A percentile compares a stretch with the other conserved stretches of the same genome.
Evolutionary conservation across 2,329 filamentous ascomycete species (phyloP).

Genomic region (Akanthomyces lecanii): DNA sequence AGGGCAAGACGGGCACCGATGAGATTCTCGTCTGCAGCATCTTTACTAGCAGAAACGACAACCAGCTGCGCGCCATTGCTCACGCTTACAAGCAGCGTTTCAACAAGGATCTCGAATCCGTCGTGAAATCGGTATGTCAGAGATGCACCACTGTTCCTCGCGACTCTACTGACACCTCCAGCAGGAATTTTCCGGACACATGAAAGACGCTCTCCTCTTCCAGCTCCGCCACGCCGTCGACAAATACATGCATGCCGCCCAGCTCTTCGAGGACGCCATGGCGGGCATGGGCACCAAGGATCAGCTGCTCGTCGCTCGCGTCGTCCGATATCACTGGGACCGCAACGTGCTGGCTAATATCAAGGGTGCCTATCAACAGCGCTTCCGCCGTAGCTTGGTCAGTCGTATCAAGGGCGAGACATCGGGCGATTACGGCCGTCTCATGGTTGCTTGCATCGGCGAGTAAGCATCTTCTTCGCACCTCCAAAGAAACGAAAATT

Average conservation of each 20-base stretch:
- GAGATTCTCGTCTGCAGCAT: constrained; percentile 75
- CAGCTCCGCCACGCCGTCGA: constrained; percentile 76
- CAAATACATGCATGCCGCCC: constrained; percentile 78
- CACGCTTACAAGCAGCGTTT: constrained; percentile 72
- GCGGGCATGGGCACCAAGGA: constrained; percentile 84
- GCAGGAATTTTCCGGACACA: constrained; percentile 83
- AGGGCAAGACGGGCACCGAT: constrained; percentile 69
- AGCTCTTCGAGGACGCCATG: constrained; percentile 83
- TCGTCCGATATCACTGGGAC: constrained; percentile 83
- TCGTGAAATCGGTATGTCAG: constrained; percentile 61
- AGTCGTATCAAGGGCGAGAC: constrained; percentile 76
- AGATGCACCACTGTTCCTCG: background rate
- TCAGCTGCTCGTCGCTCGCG: constrained; percentile 67
- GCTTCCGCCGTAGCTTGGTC: constrained; percentile 63
- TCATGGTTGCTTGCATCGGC: constrained; percentile 68
- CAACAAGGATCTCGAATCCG: constrained; percentile 63
- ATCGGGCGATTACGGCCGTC: constrained; percentile 72
- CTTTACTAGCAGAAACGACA: constrained; percentile 69
- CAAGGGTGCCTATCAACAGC: constrained; percentile 70
- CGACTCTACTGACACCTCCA: background rate
- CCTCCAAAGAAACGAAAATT: background rate
- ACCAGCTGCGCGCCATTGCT: constrained; percentile 77
- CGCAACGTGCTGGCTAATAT: constrained; percentile 68
- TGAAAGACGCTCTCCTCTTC: constrained; percentile 77
- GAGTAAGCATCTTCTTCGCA: constrained; percentile 28